Evolutionary conservation across 208 protist species (phyloP).

Genomic region (Trypanosoma conorhini): DNA sequence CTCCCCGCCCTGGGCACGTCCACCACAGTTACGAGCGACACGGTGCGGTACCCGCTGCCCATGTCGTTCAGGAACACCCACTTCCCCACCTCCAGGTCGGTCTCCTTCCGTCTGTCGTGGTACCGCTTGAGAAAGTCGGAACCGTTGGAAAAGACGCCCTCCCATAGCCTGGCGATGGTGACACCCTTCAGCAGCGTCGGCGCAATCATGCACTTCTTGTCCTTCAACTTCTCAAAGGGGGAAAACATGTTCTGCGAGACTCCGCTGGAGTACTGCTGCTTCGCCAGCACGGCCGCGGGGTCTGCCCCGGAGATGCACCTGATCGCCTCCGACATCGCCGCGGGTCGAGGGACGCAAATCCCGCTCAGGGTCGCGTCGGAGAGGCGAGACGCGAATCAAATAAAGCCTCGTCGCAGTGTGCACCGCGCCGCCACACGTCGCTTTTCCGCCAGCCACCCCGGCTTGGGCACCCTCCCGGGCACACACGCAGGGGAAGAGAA

Average conservation of each 20-base stretch:
- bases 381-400: conserved; percentile 6
- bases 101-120: conserved; percentile 70
- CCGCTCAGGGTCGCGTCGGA: background rate
- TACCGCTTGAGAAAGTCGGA: conserved; percentile 71
- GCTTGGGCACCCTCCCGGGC: background rate
- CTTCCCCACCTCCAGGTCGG: conserved; percentile 50
- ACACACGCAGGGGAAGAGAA: background rate
- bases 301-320: conserved; percentile 43
- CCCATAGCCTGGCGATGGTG: conserved; percentile 75
- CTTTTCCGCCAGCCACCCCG: background rate
- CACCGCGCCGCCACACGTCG: background rate
- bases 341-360: background rate
- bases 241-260: conserved; percentile 80
- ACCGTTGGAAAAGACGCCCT: conserved; percentile 61
- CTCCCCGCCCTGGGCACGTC: conserved; percentile 66
- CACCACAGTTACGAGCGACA: conserved; percentile 58
- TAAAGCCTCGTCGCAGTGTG: background rate
- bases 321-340: conserved; percentile 43
- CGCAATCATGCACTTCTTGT: conserved; percentile 73
- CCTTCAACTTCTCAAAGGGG: conserved; percentile 37
- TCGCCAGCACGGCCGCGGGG: conserved; percentile 53
- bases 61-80: conserved; percentile 77
- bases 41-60: conserved; percentile 69
- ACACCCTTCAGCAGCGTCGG: conserved; percentile 61
- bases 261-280: conserved; percentile 60